Conservation (phyloP, 2,329 filamentous ascomycete species). For the Dactylella cylindrospora region DNA sequence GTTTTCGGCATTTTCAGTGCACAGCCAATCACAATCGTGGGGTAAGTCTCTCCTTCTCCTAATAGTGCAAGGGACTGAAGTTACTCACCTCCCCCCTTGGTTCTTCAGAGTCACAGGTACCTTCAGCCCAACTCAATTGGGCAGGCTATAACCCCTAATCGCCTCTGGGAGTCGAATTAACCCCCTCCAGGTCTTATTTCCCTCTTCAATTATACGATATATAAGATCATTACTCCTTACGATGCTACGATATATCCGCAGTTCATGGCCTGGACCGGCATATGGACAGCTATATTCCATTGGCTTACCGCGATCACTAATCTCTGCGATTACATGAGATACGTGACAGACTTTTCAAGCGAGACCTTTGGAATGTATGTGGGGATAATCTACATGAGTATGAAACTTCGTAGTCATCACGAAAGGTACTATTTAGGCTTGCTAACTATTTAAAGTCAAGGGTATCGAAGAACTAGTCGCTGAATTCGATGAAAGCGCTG, state of each 20-base stretch:
- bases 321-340: conserved; percentile 82
- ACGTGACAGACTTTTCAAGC: conserved; percentile 87
- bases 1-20: conserved; percentile 78
- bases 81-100: conserved; percentile 57
- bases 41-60: conserved; percentile 61
- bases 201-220: conserved; percentile 63
- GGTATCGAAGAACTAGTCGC: conserved; percentile 61
- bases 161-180: conserved; percentile 3
- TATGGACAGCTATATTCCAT: conserved; percentile 62
- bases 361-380: conserved; percentile 74
- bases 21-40: conserved; percentile 86
- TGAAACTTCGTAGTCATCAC: too few species aligned
- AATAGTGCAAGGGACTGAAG: background rate
- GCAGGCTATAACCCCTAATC: background rate
- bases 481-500: conserved; percentile 49
- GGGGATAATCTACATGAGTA: conserved; percentile 44
- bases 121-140: background rate
- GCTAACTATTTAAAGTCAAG: conserved; percentile 25
- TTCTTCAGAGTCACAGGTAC: conserved; percentile 50
- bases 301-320: conserved; percentile 69
- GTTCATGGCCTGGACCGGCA: conserved; percentile 82
- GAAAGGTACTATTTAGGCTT: too few species aligned
- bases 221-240: conserved; percentile 57
- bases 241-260: conserved; percentile 42
- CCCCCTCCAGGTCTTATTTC: conserved; percentile 56